Evolutionary conservation across 2,329 filamentous ascomycete species (phyloP).

Genomic region (Xylariaceae sp.): DNA sequence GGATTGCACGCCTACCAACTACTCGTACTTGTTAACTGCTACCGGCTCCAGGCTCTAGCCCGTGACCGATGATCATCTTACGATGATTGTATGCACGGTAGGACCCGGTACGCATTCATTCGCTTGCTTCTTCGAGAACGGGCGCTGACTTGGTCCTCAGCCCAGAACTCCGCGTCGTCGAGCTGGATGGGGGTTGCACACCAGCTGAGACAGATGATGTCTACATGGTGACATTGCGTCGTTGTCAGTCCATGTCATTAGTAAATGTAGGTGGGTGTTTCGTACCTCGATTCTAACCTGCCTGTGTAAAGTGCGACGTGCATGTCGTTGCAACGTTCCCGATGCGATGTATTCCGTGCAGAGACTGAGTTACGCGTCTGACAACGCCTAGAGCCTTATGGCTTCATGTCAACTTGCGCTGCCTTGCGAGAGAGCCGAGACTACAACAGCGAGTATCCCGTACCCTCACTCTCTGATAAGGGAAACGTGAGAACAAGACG

Average conservation of each 20-base stretch:
- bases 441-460: too few species aligned
- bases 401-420: constrained; percentile 4
- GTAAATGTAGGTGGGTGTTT: too few species aligned
- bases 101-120: neutral
- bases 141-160: neutral
- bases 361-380: constrained; percentile 1
- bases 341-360: neutral
- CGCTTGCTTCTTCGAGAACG: neutral
- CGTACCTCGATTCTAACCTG: neutral
- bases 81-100: neutral
- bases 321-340: constrained; percentile 12
- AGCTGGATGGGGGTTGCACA: constrained; percentile 10
- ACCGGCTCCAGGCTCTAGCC: neutral
- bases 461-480: neutral
- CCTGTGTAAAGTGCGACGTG: constrained; percentile 2
- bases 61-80: neutral
- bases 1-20: too few species aligned
- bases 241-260: constrained; percentile 9
- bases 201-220: constrained; percentile 18
- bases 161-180: neutral
- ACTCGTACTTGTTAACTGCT: too few species aligned
- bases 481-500: neutral
- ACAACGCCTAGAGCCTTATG: constrained; percentile 8
- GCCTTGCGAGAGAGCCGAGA: constrained; percentile 5
- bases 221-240: constrained; percentile 10